Percentiles rank a stretch among this genome's conserved stretches.
phyloP scores from a whole-genome alignment of 805 yeast genomes.

The Metschnikowia cubensis region DNA sequence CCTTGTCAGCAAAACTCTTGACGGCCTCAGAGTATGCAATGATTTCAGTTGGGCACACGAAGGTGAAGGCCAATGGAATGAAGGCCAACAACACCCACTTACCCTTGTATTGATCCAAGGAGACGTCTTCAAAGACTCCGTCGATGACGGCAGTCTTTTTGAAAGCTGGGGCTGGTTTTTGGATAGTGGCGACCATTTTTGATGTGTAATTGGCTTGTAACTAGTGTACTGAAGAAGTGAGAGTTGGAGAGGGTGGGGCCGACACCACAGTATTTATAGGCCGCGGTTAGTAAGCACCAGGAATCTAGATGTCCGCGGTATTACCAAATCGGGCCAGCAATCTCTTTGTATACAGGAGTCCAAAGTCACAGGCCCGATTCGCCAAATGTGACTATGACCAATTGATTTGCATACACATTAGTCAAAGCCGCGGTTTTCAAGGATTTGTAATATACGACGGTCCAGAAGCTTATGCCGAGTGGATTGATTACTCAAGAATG shows the following conservation, averaged over 20 bases:
- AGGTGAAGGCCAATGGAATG: constrained; percentile 98
- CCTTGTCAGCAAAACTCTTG: constrained; percentile 81
- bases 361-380: constrained; percentile 2
- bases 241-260: neutral
- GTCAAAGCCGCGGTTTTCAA: neutral
- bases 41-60: constrained; percentile 99
- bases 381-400: neutral
- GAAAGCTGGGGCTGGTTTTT: constrained; percentile 95
- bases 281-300: constrained; percentile 13
- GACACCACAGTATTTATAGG: constrained; percentile 12
- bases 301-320: constrained; percentile 18
- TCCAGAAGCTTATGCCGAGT: neutral
- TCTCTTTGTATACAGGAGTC: constrained; percentile 2
- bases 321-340: constrained; percentile 9
- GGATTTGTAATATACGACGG: neutral
- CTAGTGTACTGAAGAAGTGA: neutral
- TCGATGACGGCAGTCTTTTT: constrained; percentile 95
- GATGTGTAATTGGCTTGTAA: neutral
- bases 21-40: constrained; percentile 97
- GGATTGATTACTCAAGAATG: neutral
- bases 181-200: constrained; percentile 82
- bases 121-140: constrained; percentile 92
- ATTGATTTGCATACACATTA: neutral
- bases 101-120: constrained; percentile 94
- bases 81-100: constrained; percentile 97